Conservation (phyloP, 257 asterid genomes). For the Buddleja alternifolia region DNA sequence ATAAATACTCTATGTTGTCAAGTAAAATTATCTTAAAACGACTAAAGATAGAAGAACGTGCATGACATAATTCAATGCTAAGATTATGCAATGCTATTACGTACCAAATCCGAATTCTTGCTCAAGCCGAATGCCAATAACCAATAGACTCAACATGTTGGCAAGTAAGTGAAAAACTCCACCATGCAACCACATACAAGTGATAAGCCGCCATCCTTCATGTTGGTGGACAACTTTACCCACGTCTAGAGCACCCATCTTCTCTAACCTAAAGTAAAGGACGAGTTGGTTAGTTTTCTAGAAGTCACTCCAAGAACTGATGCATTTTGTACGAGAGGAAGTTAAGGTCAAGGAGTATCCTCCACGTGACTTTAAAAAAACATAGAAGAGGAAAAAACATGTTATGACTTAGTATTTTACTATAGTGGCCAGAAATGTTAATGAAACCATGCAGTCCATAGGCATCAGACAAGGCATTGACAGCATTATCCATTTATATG, state of each 20-base stretch:
- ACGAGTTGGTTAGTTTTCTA: slow-evolving; percentile 12
- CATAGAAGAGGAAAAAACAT: background rate
- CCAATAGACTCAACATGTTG: slow-evolving; percentile 83
- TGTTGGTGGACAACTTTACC: slow-evolving; percentile 70
- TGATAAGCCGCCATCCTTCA: slow-evolving; percentile 87
- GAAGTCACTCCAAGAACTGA: background rate
- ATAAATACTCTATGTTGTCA: background rate
- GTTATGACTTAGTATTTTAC: background rate
- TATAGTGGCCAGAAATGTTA: background rate
- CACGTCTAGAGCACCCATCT: slow-evolving; percentile 90
- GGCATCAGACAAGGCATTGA: slow-evolving; percentile 3
- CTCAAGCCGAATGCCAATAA: slow-evolving; percentile 88
- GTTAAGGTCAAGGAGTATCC: slow-evolving; percentile 6
- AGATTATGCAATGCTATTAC: slow-evolving; percentile 13
- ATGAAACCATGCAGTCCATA: background rate
- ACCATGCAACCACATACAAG: slow-evolving; percentile 91
- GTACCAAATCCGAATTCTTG: slow-evolving; percentile 90
- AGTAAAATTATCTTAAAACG: background rate
- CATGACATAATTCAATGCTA: slow-evolving; percentile 5
- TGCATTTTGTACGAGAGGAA: background rate
- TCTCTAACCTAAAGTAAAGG: slow-evolving; percentile 50
- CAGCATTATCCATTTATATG: background rate
- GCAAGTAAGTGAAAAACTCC: slow-evolving; percentile 92
- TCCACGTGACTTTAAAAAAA: background rate
- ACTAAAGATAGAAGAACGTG: background rate